Base-by-base conservation (phyloP, 331 rosid genomes). In the Stylosanthes scabra region DNA sequence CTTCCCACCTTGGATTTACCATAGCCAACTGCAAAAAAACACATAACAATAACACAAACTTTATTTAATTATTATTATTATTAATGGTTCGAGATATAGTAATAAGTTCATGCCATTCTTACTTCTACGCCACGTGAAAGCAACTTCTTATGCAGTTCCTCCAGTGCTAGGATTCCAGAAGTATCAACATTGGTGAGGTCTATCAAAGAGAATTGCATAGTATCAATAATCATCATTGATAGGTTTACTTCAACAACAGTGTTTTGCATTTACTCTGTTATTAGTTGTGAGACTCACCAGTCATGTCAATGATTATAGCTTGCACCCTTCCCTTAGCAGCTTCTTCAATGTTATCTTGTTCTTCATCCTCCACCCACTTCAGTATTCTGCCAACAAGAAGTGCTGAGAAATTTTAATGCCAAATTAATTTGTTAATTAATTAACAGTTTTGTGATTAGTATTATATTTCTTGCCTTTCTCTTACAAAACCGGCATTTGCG, bases 1-100 rank as follows among this genome's bases (percentile, higher is more conserved):
- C 97, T 57, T 76, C 71, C 97, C 90, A 84, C 77, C 85, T 91
- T 7, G 99, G 97, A 41, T 88, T 90, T 13, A 90, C 97, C 74
- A 91, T 66, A 44, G 84, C 87, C 65, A 94, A 77, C 99, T 94
- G 89, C 81, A 81, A 56, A 31, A 31, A 31, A 31, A 27, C 28
- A 63, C 61, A 69, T 0, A 6, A 7, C 50, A 51, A 74, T 13
- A 25, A 12, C 63, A 49, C 66, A 52, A 11, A 4, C 1, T 29
- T 42, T 55, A 9, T 46, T 20, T 20, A 20, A 20, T 20, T 20
- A 20, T 20, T 20, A 20, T 20, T 20, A 20, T 20, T 20, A 20
- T 20, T 20, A 20, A 20, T 4, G 8, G 16, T 28, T 39, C 67
- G 34, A 58, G 12, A 20, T 20, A 20, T 20, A 31, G 37, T 3